Percentiles rank a stretch among this genome's conserved stretches.
These are phyloP conservation scores for Ophiostoma quercus DNA, from an alignment of 2,329 filamentous ascomycete genomes.

Conservation along the genomic window DNA sequence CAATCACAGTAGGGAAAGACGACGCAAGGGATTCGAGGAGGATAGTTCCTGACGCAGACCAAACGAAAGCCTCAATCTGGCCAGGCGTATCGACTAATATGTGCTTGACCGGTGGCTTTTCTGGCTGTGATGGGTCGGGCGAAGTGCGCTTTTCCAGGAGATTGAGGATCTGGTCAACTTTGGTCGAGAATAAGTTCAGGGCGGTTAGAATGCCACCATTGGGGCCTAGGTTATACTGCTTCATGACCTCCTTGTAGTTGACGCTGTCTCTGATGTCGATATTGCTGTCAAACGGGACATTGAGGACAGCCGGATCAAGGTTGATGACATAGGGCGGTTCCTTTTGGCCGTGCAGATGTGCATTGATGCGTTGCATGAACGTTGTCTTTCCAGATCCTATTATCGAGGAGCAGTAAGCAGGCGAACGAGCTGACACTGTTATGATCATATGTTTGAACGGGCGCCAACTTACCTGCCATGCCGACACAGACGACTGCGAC, in stretches of 20 bases:
- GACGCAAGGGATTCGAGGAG: constrained; percentile 87
- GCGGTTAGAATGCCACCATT: constrained; percentile 96
- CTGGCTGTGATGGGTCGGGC: constrained; percentile 55
- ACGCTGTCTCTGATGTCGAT: constrained; percentile 98
- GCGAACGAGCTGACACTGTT: neutral
- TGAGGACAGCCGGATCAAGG: constrained; percentile 89
- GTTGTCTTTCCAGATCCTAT: constrained; percentile 95
- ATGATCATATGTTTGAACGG: too few species aligned
- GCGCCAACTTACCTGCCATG: constrained; percentile 72
- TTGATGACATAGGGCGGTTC: constrained; percentile 92
- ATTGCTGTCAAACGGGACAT: constrained; percentile 91
- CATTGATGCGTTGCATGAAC: constrained; percentile 98
- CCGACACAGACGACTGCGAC: constrained; percentile 88
- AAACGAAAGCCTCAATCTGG: constrained; percentile 98
- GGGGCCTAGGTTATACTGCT: constrained; percentile 93
- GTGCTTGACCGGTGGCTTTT: constrained; percentile 63
- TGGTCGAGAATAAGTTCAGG: constrained; percentile 93
- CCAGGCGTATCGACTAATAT: constrained; percentile 94
- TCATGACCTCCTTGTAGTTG: constrained; percentile 99
- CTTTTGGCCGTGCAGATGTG: constrained; percentile 76
- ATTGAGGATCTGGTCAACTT: constrained; percentile 88
- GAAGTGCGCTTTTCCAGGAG: constrained; percentile 83
- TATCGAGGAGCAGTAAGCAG: neutral
- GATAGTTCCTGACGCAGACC: constrained; percentile 93
- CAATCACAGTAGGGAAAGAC: constrained; percentile 92